These are phyloP conservation scores for Mortierella alpina DNA, from an alignment of 192 early-diverging fungal genomes.

Conservation along the genomic window DNA sequence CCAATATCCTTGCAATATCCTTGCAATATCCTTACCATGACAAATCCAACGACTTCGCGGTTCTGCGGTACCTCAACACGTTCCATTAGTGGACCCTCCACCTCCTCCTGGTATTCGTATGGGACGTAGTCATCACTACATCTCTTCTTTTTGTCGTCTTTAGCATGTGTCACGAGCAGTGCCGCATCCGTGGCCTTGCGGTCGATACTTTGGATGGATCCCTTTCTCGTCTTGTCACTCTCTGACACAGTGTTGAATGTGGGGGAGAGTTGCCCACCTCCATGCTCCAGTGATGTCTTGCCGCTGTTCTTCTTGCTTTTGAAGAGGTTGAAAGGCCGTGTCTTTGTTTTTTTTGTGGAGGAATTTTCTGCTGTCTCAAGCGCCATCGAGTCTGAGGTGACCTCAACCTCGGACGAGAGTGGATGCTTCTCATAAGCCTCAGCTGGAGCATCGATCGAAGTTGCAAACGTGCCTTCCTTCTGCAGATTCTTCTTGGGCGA, in stretches of 20 bases:
- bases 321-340: slow-evolving; percentile 35
- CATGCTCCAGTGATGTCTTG: slow-evolving; percentile 12
- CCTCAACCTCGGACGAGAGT: too few relatives aligned
- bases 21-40: slow-evolving; percentile 26
- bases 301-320: slow-evolving; percentile 29
- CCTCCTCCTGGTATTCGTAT: slow-evolving; percentile 48
- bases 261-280: slow-evolving; percentile 12
- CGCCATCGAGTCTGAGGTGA: neutral
- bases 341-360: slow-evolving; percentile 25
- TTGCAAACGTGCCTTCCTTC: slow-evolving; percentile 2
- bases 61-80: slow-evolving; percentile 35
- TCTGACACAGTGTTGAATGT: neutral
- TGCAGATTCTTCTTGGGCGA: slow-evolving; percentile 10
- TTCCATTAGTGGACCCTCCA: slow-evolving; percentile 46
- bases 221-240: slow-evolving; percentile 35
- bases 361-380: too few relatives aligned
- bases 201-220: slow-evolving; percentile 22
- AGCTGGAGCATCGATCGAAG: neutral
- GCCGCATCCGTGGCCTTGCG: neutral
- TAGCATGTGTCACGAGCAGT: neutral
- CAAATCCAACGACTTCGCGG: slow-evolving; percentile 41
- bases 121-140: slow-evolving; percentile 42
- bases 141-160: slow-evolving; percentile 21
- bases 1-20: neutral
- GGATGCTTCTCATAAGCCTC: too few relatives aligned